Evolutionary conservation across 202 grass and related monocot genomes (phyloP).

Genomic region (Zizania palustris): DNA sequence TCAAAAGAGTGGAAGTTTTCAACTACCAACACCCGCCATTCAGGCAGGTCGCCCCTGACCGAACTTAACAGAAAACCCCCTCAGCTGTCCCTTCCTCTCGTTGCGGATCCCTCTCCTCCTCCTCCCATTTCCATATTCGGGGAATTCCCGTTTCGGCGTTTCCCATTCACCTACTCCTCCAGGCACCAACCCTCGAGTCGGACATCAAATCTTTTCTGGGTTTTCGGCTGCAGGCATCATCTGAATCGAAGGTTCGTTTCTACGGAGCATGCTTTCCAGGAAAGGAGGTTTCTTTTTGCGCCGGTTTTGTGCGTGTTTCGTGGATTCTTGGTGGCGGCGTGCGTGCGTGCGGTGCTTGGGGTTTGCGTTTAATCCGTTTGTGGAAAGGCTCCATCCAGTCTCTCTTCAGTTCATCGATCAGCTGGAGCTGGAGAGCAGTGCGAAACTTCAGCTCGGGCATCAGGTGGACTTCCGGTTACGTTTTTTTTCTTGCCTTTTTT

Average conservation of each 20-base stretch:
- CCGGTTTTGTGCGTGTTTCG: constrained; percentile 16
- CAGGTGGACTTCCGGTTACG: background rate
- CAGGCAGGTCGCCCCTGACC: constrained; percentile 33
- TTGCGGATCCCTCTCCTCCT: constrained; percentile 10
- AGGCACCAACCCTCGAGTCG: background rate
- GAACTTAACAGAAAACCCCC: constrained; percentile 36
- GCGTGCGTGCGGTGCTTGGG: constrained; percentile 7
- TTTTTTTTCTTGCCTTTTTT: background rate
- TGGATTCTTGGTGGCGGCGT: constrained; percentile 30
- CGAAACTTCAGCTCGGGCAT: background rate
- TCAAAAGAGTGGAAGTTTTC: constrained; percentile 37
- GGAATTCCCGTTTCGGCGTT: constrained; percentile 12
- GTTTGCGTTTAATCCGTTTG: constrained; percentile 34
- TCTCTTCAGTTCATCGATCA: background rate
- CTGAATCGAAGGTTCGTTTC: constrained; percentile 42
- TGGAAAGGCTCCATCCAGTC: constrained; percentile 16
- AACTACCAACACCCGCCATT: constrained; percentile 33
- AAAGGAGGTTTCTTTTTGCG: background rate
- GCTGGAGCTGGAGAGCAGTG: background rate
- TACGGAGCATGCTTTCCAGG: background rate
- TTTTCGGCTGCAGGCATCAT: constrained; percentile 6
- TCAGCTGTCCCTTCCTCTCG: constrained; percentile 23
- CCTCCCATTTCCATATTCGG: background rate
- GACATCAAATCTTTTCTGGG: constrained; percentile 12
- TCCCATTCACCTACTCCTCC: constrained; percentile 39